Percentiles rank a stretch among this genome's conserved stretches.
These are phyloP conservation scores for Penicillium palitans DNA, from an alignment of 2,329 filamentous ascomycete genomes.

Conservation along the genomic window DNA sequence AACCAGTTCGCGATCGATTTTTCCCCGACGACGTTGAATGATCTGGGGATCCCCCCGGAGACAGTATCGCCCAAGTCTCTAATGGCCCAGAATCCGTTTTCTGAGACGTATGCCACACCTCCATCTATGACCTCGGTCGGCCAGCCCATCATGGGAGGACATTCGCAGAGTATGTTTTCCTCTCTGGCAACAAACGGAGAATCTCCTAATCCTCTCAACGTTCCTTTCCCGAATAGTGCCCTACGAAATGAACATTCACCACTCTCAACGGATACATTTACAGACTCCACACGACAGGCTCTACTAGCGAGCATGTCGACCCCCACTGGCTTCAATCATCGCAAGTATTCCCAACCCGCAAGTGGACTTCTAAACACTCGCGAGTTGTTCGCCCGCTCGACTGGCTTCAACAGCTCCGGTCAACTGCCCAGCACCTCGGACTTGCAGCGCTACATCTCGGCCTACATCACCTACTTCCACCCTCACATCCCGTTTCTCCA, in stretches of 20 bases:
- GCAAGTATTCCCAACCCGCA: constrained; percentile 61
- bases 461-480: constrained; percentile 90
- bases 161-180: constrained; percentile 54
- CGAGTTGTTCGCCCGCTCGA: constrained; percentile 37
- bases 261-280: constrained; percentile 65
- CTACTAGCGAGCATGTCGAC: constrained; percentile 63
- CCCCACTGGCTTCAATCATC: constrained; percentile 56
- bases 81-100: constrained; percentile 65
- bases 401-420: constrained; percentile 46
- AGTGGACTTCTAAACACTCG: constrained; percentile 50
- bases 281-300: constrained; percentile 64
- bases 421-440: constrained; percentile 77
- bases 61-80: constrained; percentile 77
- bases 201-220: constrained; percentile 50
- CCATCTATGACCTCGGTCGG: constrained; percentile 74
- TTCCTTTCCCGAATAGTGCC: constrained; percentile 59
- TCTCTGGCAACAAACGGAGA: constrained; percentile 46
- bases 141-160: constrained; percentile 67
- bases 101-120: constrained; percentile 75
- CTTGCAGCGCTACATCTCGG: constrained; percentile 83
- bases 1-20: constrained; percentile 75
- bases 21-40: constrained; percentile 71
- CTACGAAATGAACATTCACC: constrained; percentile 61
- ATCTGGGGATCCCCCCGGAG: constrained; percentile 67
- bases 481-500: constrained; percentile 95